Conservation (phyloP, 768 basidiomycete species). For the Phaffia australis region DNA sequence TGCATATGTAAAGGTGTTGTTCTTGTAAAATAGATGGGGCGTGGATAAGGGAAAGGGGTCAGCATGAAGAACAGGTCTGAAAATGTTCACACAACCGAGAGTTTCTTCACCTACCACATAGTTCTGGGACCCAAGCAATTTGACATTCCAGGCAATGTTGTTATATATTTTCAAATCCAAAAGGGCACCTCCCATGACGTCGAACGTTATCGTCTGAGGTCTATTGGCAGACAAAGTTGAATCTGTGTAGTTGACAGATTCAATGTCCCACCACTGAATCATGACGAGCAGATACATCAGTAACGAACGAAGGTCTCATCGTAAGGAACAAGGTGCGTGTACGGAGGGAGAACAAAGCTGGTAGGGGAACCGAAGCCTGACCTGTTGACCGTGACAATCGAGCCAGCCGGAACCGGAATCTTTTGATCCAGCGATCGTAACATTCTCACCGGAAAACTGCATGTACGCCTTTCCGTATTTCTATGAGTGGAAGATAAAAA, state of each 20-base stretch:
- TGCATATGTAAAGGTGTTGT: not conserved
- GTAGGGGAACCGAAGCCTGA: too few species aligned
- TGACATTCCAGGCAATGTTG: slow-evolving; percentile 1
- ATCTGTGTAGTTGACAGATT: slow-evolving; percentile 5
- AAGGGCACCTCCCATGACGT: slow-evolving; percentile 1
- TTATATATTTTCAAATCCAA: slow-evolving; percentile 13
- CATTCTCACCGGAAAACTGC: slow-evolving; percentile 5
- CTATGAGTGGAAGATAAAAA: not conserved
- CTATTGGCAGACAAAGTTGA: not conserved
- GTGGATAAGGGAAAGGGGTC: not conserved
- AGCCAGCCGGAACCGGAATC: slow-evolving; percentile 6
- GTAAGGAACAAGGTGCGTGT: too few species aligned
- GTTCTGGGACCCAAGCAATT: not conserved
- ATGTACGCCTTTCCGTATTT: slow-evolving; percentile 1
- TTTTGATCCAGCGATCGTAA: not conserved
- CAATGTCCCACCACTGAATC: slow-evolving; percentile 4
- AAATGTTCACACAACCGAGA: not conserved
- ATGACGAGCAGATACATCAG: too few species aligned
- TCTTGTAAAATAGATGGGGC: not conserved
- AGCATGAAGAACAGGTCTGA: not conserved
- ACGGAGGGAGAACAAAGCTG: too few species aligned
- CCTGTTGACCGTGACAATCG: slow-evolving; percentile 3
- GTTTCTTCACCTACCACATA: not conserved
- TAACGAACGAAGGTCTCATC: too few species aligned
- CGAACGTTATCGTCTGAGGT: not conserved